Evolutionary conservation across 2,329 filamentous ascomycete genomes (phyloP).

Genomic region (Colletotrichum spinosum): DNA sequence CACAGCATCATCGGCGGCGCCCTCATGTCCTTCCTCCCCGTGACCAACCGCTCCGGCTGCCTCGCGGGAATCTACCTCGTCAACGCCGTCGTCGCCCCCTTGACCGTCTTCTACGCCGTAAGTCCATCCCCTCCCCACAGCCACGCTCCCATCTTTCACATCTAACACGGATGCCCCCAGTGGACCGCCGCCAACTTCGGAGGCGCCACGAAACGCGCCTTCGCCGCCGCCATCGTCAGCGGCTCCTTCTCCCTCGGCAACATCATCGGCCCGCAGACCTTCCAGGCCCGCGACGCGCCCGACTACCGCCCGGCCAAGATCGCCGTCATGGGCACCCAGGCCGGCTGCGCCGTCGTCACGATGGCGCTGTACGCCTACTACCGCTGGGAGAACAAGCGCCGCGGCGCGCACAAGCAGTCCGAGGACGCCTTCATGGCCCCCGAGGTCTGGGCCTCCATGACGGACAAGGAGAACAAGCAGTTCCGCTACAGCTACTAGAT

Average conservation of each 20-base stretch:
- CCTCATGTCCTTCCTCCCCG: conserved; percentile 64
- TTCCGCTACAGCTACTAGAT: conserved; percentile 64
- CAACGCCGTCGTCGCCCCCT: conserved; percentile 60
- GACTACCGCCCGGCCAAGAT: conserved; percentile 66
- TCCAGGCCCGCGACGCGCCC: conserved; percentile 63
- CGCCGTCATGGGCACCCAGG: conserved; percentile 64
- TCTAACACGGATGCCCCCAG: conserved; percentile 40
- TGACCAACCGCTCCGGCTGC: conserved; percentile 57
- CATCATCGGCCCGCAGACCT: conserved; percentile 68
- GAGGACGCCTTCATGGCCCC: conserved; percentile 56
- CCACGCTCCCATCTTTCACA: not conserved
- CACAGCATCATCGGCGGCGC: conserved; percentile 59
- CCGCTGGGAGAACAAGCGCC: conserved; percentile 58
- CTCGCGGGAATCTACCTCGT: conserved; percentile 63
- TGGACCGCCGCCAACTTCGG: conserved; percentile 64
- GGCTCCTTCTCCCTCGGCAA: conserved; percentile 65
- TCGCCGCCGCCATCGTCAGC: conserved; percentile 60
- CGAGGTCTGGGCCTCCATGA: conserved; percentile 61
- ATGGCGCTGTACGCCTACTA: conserved; percentile 63
- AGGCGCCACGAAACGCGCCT: conserved; percentile 64
- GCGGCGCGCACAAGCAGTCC: conserved; percentile 43
- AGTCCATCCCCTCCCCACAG: conserved; percentile 28
- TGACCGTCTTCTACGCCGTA: conserved; percentile 59
- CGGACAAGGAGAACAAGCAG: conserved; percentile 67
- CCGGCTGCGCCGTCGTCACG: conserved; percentile 54